Conservation (phyloP, 225 moss, liverwort and hornwort species). For the Bryum argenteum region DNA sequence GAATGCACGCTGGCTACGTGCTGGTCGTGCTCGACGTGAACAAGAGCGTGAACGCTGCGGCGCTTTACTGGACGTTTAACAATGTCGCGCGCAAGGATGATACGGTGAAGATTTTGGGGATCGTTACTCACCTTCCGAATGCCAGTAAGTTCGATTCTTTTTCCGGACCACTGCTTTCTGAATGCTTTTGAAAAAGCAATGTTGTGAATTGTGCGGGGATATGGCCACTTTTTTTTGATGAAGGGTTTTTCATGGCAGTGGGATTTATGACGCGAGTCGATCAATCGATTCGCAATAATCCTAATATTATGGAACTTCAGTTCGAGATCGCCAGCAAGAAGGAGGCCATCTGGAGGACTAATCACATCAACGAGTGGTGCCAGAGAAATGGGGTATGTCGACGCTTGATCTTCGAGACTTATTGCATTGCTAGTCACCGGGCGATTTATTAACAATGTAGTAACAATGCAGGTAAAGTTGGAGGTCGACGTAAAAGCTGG, state of each 20-base stretch:
- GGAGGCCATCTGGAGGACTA: constrained; percentile 43
- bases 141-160: constrained; percentile 28
- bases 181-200: background rate
- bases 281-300: constrained; percentile 36
- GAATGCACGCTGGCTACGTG: constrained; percentile 33
- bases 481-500: constrained; percentile 57
- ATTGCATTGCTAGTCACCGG: background rate
- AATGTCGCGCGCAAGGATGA: constrained; percentile 51
- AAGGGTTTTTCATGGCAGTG: constrained; percentile 30
- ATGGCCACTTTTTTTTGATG: background rate
- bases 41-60: constrained; percentile 34
- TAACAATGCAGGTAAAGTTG: constrained; percentile 47
- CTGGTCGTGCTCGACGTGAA: constrained; percentile 53
- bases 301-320: constrained; percentile 46
- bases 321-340: constrained; percentile 49
- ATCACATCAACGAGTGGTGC: constrained; percentile 46
- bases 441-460: background rate
- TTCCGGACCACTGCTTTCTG: background rate
- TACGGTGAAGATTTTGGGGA: constrained; percentile 48
- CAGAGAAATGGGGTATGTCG: constrained; percentile 46
- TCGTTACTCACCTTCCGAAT: constrained; percentile 50
- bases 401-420: background rate
- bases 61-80: constrained; percentile 51
- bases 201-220: background rate
- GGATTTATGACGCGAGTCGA: constrained; percentile 56